Base-by-base conservation (phyloP, 2,329 filamentous ascomycete species). In the Pyrenophora teres region DNA sequence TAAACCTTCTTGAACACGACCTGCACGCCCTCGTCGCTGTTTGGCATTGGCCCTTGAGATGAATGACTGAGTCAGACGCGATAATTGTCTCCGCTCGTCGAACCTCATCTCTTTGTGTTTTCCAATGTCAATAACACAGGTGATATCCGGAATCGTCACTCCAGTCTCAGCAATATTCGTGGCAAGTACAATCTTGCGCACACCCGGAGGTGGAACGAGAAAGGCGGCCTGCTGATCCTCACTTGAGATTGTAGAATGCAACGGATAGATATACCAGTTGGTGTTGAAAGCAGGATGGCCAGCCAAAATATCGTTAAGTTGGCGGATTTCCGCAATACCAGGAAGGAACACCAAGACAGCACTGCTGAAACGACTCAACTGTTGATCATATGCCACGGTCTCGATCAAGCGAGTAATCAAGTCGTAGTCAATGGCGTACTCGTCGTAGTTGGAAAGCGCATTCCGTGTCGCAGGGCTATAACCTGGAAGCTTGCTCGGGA, bases 101-200 rank as follows among this genome's bases (percentile, higher is more conserved):
- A 96, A 97, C 23, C 93, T 80, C 93, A 97, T 97, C 74, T 96
- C 93, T 60, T 95, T 92, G 74, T 97, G 93, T 74, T 96, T 97
- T 50, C 94, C 94, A 0, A 92, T 92, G 72, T 99, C 94, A 52
- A 99, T 89, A 39, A 99, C 94, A 64, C 92, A 96, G 0, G 94
- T 97, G 25, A 99, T 90, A 70, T 99, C 94, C 1, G 94, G 94
- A 60, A 99, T 99, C 0, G 94, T 99, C 68, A 99, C 96, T 78
- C 94, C 94, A 0, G 94, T 99, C 73, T 99, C 94, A 4, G 94
- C 94, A 71, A 99, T 99, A 69, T 99, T 99, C 12, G 94, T 99
- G 1, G 94, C 92, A 47, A 99, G 82, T 2, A 99, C 93, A 58
- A 99, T 94, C 76, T 99, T 99, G 57, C 92, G 84, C 50, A 86